Evolutionary conservation across 2,329 filamentous ascomycete genomes (phyloP), one percentile per base, ranked within the genome.

Genomic region (Botrytis tulipae): DNA sequence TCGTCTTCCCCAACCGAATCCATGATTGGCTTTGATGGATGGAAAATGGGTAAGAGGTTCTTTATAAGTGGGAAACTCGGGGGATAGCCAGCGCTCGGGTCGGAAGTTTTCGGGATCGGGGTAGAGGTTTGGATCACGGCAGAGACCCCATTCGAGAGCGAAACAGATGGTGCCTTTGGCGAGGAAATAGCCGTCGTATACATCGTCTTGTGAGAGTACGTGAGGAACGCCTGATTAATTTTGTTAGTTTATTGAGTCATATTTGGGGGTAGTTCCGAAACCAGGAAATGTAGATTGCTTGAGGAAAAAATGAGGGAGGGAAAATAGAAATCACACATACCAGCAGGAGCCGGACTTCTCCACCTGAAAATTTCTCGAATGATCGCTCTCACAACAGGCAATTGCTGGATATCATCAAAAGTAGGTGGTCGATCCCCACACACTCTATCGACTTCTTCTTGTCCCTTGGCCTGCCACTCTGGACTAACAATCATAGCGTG

Each of bases 171-270:
- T 75, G n/a, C 59, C 73, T 57, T 75, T 75, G 10, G 76, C 75
- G 42, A 78, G 74, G 42, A 74, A 72, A 57, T 74, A 76, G 18
- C 75, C 76, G 40, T 86, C 82, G 44, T 89, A 90, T 29, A 84
- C 82, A 72, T 90, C 88, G 67, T 90, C 88, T 69, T 85, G 80
- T 1, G 85, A 82, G 20, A 86, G 83, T 59, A 82, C 83, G 78
- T 90, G 88, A 3, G 88, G 88, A 46, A 90, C 85, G 5, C 85
- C 86, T 84, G 12, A 82, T 83, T 7, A 86, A 80, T 85, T 29
- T 54, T 40, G 65, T 68, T 40, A 72, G 70, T 60, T 22, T 35
- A 14, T 57, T 3, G 0, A 3, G 6, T 20, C 5, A 5, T 60
- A 7, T 14, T 65, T 32, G 37, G 29, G 18, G 16, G 10, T n/a